Evolutionary conservation across 495 filamentous ascomycete species (phyloP).

Genomic region (Pseudoneurospora amorphoporcata): DNA sequence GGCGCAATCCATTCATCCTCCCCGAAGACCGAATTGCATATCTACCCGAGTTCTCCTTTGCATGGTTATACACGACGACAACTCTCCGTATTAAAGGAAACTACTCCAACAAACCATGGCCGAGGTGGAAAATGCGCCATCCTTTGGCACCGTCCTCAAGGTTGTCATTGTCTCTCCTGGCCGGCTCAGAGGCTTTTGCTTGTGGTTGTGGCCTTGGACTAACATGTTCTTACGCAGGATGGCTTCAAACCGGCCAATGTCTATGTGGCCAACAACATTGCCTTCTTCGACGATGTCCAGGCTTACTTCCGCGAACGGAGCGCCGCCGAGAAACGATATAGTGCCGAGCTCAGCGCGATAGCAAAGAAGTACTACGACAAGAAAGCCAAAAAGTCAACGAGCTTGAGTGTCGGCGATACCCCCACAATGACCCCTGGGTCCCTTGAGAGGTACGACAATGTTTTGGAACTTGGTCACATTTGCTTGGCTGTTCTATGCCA

Average conservation of each 20-base stretch:
- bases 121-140: conserved; percentile 61
- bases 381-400: conserved; percentile 82
- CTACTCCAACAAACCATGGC: conserved; percentile 44
- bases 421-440: conserved; percentile 90
- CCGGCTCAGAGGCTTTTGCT: not conserved
- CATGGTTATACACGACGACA: conserved; percentile 16
- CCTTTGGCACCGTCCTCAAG: conserved; percentile 88
- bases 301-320: conserved; percentile 93
- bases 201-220: conserved; percentile 1
- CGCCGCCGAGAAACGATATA: conserved; percentile 92
- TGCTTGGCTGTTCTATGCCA: not conserved
- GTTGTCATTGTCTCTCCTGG: conserved; percentile 32
- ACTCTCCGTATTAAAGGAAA: not conserved
- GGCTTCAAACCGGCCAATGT: conserved; percentile 86
- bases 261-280: conserved; percentile 83
- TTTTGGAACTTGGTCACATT: not conserved
- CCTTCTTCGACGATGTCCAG: conserved; percentile 94
- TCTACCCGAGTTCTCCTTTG: conserved; percentile 1
- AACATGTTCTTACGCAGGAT: conserved; percentile 47
- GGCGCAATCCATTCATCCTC: not conserved
- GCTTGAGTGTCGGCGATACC: conserved; percentile 85
- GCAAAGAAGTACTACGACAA: conserved; percentile 96
- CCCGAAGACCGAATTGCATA: conserved; percentile 2
- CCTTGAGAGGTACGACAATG: conserved; percentile 58
- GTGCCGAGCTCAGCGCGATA: conserved; percentile 69